A percentile compares a stretch with the other conserved stretches of the same genome.
Evolutionary conservation across 495 filamentous ascomycete species (phyloP).

Genomic region (Cairneyella variabilis): DNA sequence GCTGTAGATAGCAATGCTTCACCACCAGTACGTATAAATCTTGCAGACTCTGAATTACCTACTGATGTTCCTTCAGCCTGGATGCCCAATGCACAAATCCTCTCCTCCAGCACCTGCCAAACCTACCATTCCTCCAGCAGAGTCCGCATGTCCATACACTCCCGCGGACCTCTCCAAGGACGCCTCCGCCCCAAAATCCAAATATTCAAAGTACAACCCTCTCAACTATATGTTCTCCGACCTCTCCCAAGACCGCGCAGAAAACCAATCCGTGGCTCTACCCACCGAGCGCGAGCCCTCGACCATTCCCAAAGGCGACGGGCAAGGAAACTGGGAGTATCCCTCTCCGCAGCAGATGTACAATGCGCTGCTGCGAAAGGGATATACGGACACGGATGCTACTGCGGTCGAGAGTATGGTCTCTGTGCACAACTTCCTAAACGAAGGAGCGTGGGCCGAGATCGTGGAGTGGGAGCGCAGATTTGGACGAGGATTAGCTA

Average conservation of each 20-base stretch:
- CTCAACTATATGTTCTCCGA: constrained; percentile 94
- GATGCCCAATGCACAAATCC: constrained; percentile 86
- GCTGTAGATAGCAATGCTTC: constrained; percentile 31
- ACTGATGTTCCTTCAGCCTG: constrained; percentile 50
- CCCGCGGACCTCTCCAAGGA: constrained; percentile 36
- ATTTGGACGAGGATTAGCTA: constrained; percentile 65
- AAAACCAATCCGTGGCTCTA: constrained; percentile 66
- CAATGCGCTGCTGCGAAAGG: constrained; percentile 93
- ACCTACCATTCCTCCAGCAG: constrained; percentile 29
- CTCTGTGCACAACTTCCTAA: constrained; percentile 94
- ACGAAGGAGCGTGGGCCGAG: constrained; percentile 95
- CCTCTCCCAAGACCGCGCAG: constrained; percentile 72
- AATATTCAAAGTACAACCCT: constrained; percentile 73
- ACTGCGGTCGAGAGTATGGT: constrained; percentile 98
- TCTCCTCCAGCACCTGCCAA: constrained; percentile 26
- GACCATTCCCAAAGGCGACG: constrained; percentile 80
- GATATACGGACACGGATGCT: constrained; percentile 87
- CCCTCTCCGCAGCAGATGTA: constrained; percentile 99
- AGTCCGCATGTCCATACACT: constrained; percentile 41
- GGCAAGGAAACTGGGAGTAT: constrained; percentile 87
- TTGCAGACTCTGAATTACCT: neutral
- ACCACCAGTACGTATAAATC: constrained; percentile 63
- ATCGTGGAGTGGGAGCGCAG: constrained; percentile 88
- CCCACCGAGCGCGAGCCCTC: constrained; percentile 75
- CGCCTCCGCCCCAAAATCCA: constrained; percentile 42